Base-by-base conservation (phyloP, 805 yeast genomes). In the Suhomyces kilbournensis region DNA sequence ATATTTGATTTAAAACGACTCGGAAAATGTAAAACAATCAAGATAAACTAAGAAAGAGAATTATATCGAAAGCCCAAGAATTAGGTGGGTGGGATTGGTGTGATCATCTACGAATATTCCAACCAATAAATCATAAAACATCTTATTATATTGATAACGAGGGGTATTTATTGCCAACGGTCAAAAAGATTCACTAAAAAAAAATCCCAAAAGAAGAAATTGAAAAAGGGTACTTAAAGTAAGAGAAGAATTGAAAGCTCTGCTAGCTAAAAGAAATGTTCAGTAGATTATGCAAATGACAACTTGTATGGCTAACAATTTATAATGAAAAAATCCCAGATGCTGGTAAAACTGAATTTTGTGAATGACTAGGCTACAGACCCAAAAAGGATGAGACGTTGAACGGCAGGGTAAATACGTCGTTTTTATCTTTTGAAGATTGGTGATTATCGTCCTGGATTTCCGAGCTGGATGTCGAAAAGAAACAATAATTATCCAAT, bases 401-500 rank as follows among this genome's bases (percentile, higher is more conserved):
- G 1, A 32, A 32, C 5, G 35, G 25, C 20, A 22, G 47, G 3
- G 47, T 23, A n/a, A 14, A 20, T n/a, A 19, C 25, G 10, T 23
- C 15, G 3, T 17, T 32, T 32, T 23, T 12, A 5, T 4, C 23
- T 15, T 19, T 39, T 1, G 40, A 35, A 35, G 40, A 2, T 9
- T 26, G 28, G 12, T 26, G 1, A 35, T 15, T 38, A 19, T 19
- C 23, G 14, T 38, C 23, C n/a, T 9, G 23, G 5, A 17, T 17
- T n/a, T 38, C 42, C 3, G 42, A 19, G 4, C 17, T 30, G 7
- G 56, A 45, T n/a, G 59, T 57, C 3, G 69, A 59, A 51, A 79
- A 84, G 59, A 85, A 85, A 57, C 90, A 85, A 60, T 81, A 85
- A 26, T 80, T 77, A 47, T 83, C 83, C 48, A 85, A 65, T 19